phyloP scores from a whole-genome alignment of 2,329 filamentous ascomycete species.

The Botrytis medusae region DNA sequence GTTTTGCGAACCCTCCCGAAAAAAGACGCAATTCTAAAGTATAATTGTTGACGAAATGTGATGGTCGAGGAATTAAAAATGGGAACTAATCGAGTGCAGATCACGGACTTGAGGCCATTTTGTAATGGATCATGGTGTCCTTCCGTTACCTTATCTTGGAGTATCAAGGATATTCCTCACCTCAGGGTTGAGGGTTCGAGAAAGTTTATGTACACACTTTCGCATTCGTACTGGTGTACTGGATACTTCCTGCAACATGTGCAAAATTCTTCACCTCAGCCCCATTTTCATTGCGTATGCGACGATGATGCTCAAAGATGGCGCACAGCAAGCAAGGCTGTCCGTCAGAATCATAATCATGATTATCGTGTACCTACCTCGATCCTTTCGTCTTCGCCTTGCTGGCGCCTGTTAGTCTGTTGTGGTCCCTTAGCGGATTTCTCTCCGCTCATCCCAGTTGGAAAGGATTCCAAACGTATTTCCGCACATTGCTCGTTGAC shows the following conservation, averaged over 20 bases:
- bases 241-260: slow-evolving; percentile 16
- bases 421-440: not conserved
- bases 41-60: slow-evolving; percentile 13
- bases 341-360: not conserved
- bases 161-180: slow-evolving; percentile 21
- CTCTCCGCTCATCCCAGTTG: slow-evolving; percentile 16
- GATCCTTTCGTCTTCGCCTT: not conserved
- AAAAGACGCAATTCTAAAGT: slow-evolving; percentile 17
- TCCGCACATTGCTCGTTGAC: slow-evolving; percentile 23
- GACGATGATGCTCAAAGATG: slow-evolving; percentile 5
- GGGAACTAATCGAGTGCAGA: slow-evolving; percentile 12
- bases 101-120: slow-evolving; percentile 17
- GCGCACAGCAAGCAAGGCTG: slow-evolving; percentile 12
- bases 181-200: slow-evolving; percentile 17
- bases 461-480: slow-evolving; percentile 6
- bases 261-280: slow-evolving; percentile 17
- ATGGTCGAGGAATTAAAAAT: not conserved
- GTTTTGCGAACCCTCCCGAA: not conserved
- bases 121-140: slow-evolving; percentile 9
- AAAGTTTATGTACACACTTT: slow-evolving; percentile 9
- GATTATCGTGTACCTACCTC: not conserved
- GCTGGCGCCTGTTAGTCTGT: slow-evolving; percentile 11
- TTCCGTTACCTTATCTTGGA: slow-evolving; percentile 20
- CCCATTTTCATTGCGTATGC: slow-evolving; percentile 19
- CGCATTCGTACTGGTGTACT: slow-evolving; percentile 6